These are phyloP conservation scores for Hypoxylon sp. DNA, from an alignment of 2,329 filamentous ascomycete genomes.

Conservation along the genomic window DNA sequence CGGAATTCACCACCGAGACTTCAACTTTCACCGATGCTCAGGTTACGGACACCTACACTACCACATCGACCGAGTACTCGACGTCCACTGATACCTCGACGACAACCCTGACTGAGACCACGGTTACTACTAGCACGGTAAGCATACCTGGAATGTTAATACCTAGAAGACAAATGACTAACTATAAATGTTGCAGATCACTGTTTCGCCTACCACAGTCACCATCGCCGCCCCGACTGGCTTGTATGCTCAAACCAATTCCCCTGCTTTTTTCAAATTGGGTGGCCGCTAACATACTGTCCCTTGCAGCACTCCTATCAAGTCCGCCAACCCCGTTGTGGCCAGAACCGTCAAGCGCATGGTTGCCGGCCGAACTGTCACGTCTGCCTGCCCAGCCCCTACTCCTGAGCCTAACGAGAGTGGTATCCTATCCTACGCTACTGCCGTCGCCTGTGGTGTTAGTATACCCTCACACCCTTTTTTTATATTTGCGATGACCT, in stretches of 20 bases:
- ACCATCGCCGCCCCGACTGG: constrained; percentile 10
- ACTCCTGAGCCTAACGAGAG: constrained; percentile 24
- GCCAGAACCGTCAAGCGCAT: constrained; percentile 12
- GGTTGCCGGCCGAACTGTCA: constrained; percentile 14
- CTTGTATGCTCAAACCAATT: neutral
- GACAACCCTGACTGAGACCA: constrained; percentile 2
- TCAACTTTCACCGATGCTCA: constrained; percentile 9
- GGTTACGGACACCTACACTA: constrained; percentile 25
- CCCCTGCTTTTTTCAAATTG: neutral
- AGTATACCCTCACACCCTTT: neutral
- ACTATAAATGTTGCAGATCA: constrained; percentile 12
- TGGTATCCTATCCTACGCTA: constrained; percentile 22
- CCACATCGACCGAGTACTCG: constrained; percentile 24
- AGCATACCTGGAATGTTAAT: neutral
- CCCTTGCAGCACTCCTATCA: neutral
- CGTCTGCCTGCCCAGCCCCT: constrained; percentile 13
- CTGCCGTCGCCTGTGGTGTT: constrained; percentile 22
- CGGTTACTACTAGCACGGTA: constrained; percentile 5
- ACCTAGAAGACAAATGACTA: neutral
- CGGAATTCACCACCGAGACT: constrained; percentile 15
- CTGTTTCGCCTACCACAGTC: constrained; percentile 6
- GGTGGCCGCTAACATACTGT: neutral
- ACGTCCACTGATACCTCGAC: constrained; percentile 3
- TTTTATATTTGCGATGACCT: neutral
- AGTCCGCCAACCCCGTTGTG: neutral